Evolutionary conservation across 2,329 filamentous ascomycete genomes (phyloP), one percentile per base, ranked within the genome.

Genomic region (Colletotrichum sp.): DNA sequence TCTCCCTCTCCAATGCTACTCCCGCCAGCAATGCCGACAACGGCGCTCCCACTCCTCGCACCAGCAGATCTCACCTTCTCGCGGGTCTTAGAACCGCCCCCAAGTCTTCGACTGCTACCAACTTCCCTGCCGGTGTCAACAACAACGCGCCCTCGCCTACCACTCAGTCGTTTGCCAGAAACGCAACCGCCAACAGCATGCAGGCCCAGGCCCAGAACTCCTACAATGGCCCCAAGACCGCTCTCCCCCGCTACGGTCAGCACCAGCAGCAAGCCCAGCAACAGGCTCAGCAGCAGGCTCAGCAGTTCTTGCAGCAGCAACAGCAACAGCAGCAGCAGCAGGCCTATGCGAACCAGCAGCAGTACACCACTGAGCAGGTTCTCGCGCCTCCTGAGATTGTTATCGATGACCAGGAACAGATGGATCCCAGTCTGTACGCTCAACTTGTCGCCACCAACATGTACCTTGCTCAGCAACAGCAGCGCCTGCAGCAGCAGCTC

Each of bases 31-130:
- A 92, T 81, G 89, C 92, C 76, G 92, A 94, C 78, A 93, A 93
- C 72, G 90, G 92, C 72, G 90, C 92, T 70, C 92, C 94, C 10
- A 98, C 96, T 69, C 97, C 96, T 76, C 94, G 96, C 81, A 98
- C 96, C 70, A 98, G 96, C 85, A 95, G 97, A 79, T 97, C 96
- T 78, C 97, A 99, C 83, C 91, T 99, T 78, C 92, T 99, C 81
- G 96, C 96, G 76, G 96, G 96, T 73, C 90, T 99, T 76, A 93
- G 97, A 82, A 99, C 97, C 77, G 96, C 96, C 66, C 97, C 97
- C 48, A 98, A 98, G 89, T 96, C 94, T 64, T 90, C 92, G 34
- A 90, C 90, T n/a, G 91, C 93, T 24, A 90, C 93, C 52, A 93
- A 92, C 61, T 94, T 95, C 79, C 71, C 73, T 21, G 93, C 93